phyloP scores from a whole-genome alignment of 306 rosid genomes.

The Herpetospermum pedunculosum region DNA sequence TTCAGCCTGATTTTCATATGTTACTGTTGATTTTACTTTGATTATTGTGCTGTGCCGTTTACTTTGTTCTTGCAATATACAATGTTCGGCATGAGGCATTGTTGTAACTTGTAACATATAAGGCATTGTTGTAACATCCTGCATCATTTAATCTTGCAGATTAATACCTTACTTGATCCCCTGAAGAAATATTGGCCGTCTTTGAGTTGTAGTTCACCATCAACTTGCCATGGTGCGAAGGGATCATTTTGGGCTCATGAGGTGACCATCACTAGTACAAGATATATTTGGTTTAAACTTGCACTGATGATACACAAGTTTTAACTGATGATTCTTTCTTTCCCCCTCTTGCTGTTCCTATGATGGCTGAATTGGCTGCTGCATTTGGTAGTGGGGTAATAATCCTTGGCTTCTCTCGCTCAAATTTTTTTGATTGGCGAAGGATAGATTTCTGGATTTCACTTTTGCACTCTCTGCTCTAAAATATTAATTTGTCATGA shows the following conservation, averaged over 20 bases:
- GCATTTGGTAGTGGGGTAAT: conserved; percentile 81
- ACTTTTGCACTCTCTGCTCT: background rate
- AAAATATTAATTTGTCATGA: background rate
- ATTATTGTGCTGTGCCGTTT: background rate
- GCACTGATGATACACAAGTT: conserved; percentile 1
- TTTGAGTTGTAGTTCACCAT: conserved; percentile 58
- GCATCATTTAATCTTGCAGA: conserved; percentile 34
- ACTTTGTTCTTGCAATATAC: background rate
- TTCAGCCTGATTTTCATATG: background rate
- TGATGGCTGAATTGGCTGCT: conserved; percentile 21
- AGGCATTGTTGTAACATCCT: background rate
- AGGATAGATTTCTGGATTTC: background rate
- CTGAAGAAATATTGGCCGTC: conserved; percentile 80
- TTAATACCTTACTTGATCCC: conserved; percentile 44
- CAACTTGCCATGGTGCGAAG: conserved; percentile 55
- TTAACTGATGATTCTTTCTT: conserved; percentile 30
- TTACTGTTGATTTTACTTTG: background rate
- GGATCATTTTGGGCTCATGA: conserved; percentile 98
- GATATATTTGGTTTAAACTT: conserved; percentile 7
- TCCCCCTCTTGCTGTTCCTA: conserved; percentile 7
- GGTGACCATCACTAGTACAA: conserved; percentile 40
- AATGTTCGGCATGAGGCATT: background rate
- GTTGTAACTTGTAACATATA: background rate
- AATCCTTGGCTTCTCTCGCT: conserved; percentile 31
- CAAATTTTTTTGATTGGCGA: background rate